Evolutionary conservation across 2,329 filamentous ascomycete genomes (phyloP).

Genomic region (Hypoxylon sp.): DNA sequence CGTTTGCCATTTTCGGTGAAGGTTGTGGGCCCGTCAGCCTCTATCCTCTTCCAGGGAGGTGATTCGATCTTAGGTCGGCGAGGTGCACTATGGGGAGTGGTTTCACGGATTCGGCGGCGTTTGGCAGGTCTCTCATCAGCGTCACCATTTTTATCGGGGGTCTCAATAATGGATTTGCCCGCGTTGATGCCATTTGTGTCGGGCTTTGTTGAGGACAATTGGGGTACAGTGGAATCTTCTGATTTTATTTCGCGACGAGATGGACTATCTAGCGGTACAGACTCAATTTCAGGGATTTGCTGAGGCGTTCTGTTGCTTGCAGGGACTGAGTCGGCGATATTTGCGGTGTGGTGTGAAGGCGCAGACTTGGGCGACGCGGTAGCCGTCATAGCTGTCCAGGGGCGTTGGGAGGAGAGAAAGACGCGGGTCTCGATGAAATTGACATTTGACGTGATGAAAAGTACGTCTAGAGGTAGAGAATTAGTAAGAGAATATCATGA

Average conservation of each 20-base stretch:
- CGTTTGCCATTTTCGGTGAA: conserved; percentile 81
- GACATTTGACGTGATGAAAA: conserved; percentile 72
- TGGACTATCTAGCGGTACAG: conserved; percentile 23
- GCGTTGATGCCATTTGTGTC: conserved; percentile 39
- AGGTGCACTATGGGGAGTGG: conserved; percentile 57
- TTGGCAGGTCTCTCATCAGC: conserved; percentile 71
- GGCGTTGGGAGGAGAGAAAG: conserved; percentile 60
- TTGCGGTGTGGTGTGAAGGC: conserved; percentile 55
- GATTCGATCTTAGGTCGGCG: conserved; percentile 71
- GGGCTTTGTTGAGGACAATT: conserved; percentile 28
- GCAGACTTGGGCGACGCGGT: conserved; percentile 70
- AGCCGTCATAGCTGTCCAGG: conserved; percentile 69
- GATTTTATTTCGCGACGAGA: conserved; percentile 45
- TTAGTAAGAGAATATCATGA: conserved; percentile 60
- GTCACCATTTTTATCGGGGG: conserved; percentile 52
- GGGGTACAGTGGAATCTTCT: conserved; percentile 21
- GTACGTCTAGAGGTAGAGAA: conserved; percentile 67
- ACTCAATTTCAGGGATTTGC: conserved; percentile 34
- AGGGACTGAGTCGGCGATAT: conserved; percentile 33
- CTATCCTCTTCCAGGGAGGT: conserved; percentile 92
- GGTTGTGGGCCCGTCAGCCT: conserved; percentile 88
- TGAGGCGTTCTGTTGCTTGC: conserved; percentile 47
- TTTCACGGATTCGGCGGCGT: conserved; percentile 72
- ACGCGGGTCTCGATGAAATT: conserved; percentile 69
- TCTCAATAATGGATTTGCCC: conserved; percentile 38